Conservation (phyloP, 495 filamentous ascomycete genomes). For the Neurospora sp. region DNA sequence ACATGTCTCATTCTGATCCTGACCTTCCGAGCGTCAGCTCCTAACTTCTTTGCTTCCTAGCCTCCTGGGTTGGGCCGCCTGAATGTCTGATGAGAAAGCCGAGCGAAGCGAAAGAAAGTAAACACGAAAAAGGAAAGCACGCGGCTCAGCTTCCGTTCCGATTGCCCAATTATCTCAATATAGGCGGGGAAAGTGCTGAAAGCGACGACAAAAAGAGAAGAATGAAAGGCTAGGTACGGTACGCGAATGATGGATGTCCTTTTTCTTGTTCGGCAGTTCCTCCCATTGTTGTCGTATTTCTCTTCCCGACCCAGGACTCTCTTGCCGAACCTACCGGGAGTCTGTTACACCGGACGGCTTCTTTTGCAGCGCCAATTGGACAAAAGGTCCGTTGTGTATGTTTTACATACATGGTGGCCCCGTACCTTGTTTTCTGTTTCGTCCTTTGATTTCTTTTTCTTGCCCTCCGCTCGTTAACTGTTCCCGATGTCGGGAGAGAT, state of each 20-base stretch:
- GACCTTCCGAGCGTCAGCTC: not conserved
- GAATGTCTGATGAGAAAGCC: not conserved
- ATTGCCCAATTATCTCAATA: not conserved
- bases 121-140: not conserved
- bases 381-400: not conserved
- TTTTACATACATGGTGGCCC: not conserved
- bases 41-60: not conserved
- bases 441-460: not conserved
- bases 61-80: not conserved
- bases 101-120: not conserved
- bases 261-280: not conserved
- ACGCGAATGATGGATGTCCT: not conserved
- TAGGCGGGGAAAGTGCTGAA: not conserved
- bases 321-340: not conserved
- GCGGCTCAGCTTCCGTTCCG: not conserved
- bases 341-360: not conserved
- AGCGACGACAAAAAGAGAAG: not conserved
- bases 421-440: not conserved
- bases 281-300: not conserved
- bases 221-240: not conserved
- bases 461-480: not conserved
- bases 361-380: not conserved
- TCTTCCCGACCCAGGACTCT: not conserved
- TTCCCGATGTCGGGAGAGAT: not conserved
- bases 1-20: not conserved